Base-by-base conservation (phyloP, 2,329 filamentous ascomycete genomes). In the Aspergillus sp. region DNA sequence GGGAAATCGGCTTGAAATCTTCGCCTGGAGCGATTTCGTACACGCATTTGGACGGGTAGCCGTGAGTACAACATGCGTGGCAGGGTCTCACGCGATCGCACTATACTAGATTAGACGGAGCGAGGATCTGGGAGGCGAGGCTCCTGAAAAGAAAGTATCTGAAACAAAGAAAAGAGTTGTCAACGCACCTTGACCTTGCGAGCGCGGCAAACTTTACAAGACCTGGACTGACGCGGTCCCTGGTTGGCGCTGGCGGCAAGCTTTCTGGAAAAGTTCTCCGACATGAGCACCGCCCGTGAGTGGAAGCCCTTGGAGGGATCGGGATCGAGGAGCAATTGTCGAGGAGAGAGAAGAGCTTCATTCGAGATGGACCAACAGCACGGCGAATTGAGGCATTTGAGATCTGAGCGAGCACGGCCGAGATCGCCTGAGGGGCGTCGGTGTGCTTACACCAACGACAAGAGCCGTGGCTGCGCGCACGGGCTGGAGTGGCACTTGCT, bases 81-180 rank as follows among this genome's bases (percentile, higher is more conserved):
- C 72, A 75, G 55, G 73, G 73, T 55, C 71, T 71, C 25, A 75
- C 69, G 47, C 73, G 72, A 57, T 75, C 73, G 60, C 73, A 75
- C 72, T 75, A 64, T 49, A 27, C 31, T 46, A 23, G 9, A 33
- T 56, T 57, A 61, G 52, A 52, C 46, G 9, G 46, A 33, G 15
- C 17, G 25, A n/a, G 21, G 25, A 14, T 25, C 12, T 9, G 9
- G 27, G 8, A 11, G 27, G 27, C 27, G 27, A 31, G 27, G 9
- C 27, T 31, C 27, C 27, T 11, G 27, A 31, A 31, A 31, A 31
- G 27, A 31, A 31, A 9, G 27, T 9, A 31, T 37, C 15, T 37
- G 35, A 14, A 37, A 37, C 35, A 37, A 37, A 37, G 5, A 15
- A 37, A 15, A 9, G 35, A 37, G 27, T 31, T 31, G 9, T 31